Evolutionary conservation across 2,329 filamentous ascomycete genomes (phyloP).

Genomic region (Falciphora oryzae): DNA sequence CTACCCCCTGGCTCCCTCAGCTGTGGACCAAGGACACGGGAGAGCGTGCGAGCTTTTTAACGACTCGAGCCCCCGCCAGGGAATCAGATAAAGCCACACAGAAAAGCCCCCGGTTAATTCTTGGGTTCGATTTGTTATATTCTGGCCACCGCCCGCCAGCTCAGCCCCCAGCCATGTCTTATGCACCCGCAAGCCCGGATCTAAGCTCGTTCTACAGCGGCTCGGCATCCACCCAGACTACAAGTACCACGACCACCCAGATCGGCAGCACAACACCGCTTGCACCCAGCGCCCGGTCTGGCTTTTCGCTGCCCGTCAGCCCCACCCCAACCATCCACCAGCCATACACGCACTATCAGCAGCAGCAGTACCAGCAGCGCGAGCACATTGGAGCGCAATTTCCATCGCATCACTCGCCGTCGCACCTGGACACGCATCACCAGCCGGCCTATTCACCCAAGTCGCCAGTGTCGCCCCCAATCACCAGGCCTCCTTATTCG

Average conservation of each 20-base stretch:
- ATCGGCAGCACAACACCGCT: constrained; percentile 1
- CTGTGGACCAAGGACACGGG: too few species aligned
- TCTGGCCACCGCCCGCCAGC: too few species aligned
- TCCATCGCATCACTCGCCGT: too few species aligned
- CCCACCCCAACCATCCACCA: constrained; percentile 10
- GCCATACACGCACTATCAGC: constrained; percentile 9
- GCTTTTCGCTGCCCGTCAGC: constrained; percentile 4
- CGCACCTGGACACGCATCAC: too few species aligned
- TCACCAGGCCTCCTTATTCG: too few species aligned
- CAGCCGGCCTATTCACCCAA: too few species aligned
- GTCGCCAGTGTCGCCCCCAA: too few species aligned
- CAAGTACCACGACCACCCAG: constrained; percentile 1
- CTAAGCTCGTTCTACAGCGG: constrained; percentile 10
- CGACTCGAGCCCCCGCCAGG: not conserved
- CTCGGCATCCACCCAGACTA: constrained; percentile 2
- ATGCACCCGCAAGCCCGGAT: constrained; percentile 11
- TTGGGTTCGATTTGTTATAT: too few species aligned
- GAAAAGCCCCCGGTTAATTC: not conserved
- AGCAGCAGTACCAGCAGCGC: not conserved
- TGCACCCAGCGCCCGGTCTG: not conserved
- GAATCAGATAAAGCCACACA: constrained; percentile 1
- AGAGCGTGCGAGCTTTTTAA: too few species aligned
- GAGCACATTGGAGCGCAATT: too few species aligned
- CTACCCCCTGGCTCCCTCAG: too few species aligned
- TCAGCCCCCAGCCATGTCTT: constrained; percentile 8